Evolutionary conservation across 495 filamentous ascomycete species (phyloP).

Genomic region (Bathelium albidoporum): DNA sequence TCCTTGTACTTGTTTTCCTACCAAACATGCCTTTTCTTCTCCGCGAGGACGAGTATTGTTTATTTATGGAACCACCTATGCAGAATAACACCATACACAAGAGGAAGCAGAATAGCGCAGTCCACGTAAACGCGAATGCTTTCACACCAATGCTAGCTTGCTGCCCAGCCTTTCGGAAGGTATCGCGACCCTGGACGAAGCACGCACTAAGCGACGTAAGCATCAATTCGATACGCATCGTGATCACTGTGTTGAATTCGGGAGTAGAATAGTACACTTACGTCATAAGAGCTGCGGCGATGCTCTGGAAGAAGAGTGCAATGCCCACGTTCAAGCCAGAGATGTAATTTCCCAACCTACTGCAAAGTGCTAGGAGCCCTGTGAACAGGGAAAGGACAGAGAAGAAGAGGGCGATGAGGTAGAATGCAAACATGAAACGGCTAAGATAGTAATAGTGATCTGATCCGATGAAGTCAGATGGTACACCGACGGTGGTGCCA

Average conservation of each 20-base stretch:
- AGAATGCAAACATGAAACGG: slow-evolving; percentile 64
- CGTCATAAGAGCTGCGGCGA: slow-evolving; percentile 61
- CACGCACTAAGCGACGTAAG: slow-evolving; percentile 43
- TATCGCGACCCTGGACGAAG: slow-evolving; percentile 65
- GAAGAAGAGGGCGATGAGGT: slow-evolving; percentile 60
- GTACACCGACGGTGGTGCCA: slow-evolving; percentile 45
- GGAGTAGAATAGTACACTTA: slow-evolving; percentile 34
- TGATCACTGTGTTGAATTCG: not conserved
- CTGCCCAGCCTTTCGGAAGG: slow-evolving; percentile 50
- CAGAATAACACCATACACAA: slow-evolving; percentile 65
- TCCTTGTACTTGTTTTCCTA: slow-evolving; percentile 33
- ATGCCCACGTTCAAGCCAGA: slow-evolving; percentile 46
- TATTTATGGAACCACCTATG: slow-evolving; percentile 34
- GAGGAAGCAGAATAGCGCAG: slow-evolving; percentile 56
- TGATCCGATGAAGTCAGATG: slow-evolving; percentile 44
- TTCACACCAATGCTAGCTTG: slow-evolving; percentile 55
- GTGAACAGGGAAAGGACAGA: slow-evolving; percentile 47
- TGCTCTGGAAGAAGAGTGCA: slow-evolving; percentile 51
- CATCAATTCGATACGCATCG: not conserved
- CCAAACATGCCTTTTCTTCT: slow-evolving; percentile 19
- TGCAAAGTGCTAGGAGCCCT: slow-evolving; percentile 52
- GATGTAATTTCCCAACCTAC: slow-evolving; percentile 48
- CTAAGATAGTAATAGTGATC: slow-evolving; percentile 53
- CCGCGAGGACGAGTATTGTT: slow-evolving; percentile 11
- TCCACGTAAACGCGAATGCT: slow-evolving; percentile 82